Conservation (phyloP, 768 basidiomycete genomes). For the Pleurotus eryngii region DNA sequence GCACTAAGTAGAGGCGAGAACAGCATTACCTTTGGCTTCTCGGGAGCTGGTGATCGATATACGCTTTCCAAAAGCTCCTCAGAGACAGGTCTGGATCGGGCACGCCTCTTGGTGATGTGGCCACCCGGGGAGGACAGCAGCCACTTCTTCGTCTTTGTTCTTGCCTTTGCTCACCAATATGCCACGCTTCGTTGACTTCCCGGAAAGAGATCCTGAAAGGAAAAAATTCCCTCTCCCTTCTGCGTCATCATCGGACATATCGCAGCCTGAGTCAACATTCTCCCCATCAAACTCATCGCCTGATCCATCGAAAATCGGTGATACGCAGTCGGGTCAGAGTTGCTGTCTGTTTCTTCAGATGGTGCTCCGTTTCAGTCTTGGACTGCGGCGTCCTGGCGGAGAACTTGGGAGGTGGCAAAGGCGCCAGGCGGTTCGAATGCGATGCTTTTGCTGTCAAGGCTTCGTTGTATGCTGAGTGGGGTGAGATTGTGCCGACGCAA, state of each 20-base stretch:
- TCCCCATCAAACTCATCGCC: constrained; percentile 38
- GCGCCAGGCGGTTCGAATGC: constrained; percentile 54
- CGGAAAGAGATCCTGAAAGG: constrained; percentile 18
- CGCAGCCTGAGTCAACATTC: constrained; percentile 51
- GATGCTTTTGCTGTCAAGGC: constrained; percentile 32
- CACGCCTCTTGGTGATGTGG: constrained; percentile 71
- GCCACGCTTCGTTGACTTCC: constrained; percentile 19
- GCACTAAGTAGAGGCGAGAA: neutral
- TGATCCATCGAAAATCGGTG: constrained; percentile 48
- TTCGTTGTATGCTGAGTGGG: constrained; percentile 43
- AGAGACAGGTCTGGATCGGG: constrained; percentile 70
- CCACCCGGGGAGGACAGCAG: constrained; percentile 73
- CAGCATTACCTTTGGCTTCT: constrained; percentile 29
- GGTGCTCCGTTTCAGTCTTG: constrained; percentile 51
- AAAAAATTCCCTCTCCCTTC: constrained; percentile 28
- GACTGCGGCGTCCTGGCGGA: constrained; percentile 44
- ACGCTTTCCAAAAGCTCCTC: constrained; percentile 56
- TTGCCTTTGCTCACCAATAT: constrained; percentile 31
- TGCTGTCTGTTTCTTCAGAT: constrained; percentile 53
- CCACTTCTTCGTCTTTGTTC: constrained; percentile 55
- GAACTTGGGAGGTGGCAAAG: constrained; percentile 52
- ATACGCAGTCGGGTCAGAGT: constrained; percentile 62
- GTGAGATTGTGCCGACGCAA: constrained; percentile 47
- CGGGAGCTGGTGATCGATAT: constrained; percentile 40
- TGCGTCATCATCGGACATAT: constrained; percentile 39